phyloP scores from a whole-genome alignment of 2,329 filamentous ascomycete species.

The Stemphylium lycopersici region DNA sequence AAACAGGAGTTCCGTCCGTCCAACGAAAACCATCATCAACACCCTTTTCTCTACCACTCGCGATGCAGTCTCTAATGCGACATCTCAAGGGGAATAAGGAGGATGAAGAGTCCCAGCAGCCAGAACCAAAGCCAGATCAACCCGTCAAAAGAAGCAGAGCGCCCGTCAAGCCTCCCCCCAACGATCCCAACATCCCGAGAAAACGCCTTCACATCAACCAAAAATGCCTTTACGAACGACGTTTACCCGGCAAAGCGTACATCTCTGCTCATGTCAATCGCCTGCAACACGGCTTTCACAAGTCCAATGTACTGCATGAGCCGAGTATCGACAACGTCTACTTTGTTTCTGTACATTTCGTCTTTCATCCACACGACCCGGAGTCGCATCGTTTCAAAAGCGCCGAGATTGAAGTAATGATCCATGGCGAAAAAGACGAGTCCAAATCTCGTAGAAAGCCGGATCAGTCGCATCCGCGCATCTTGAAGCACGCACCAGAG shows the following conservation, averaged over 20 bases:
- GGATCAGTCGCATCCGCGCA: constrained; percentile 45
- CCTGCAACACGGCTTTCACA: constrained; percentile 57
- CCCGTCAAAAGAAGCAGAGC: constrained; percentile 15
- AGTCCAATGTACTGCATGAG: constrained; percentile 52
- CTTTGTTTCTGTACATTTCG: constrained; percentile 57
- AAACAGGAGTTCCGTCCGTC: too few species aligned
- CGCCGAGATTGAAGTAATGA: constrained; percentile 52
- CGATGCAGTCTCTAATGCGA: constrained; percentile 20
- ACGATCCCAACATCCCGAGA: constrained; percentile 34
- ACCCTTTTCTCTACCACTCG: neutral
- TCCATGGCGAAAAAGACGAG: constrained; percentile 34
- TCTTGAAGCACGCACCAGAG: constrained; percentile 59
- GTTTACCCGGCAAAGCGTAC: constrained; percentile 55
- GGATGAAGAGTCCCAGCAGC: constrained; percentile 3
- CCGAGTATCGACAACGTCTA: constrained; percentile 52
- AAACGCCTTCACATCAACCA: constrained; percentile 39
- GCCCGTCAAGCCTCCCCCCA: constrained; percentile 14
- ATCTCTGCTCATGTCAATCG: constrained; percentile 59
- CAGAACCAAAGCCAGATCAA: neutral
- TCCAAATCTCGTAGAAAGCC: constrained; percentile 11
- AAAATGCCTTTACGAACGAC: constrained; percentile 57
- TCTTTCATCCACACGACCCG: constrained; percentile 56
- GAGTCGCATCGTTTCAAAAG: constrained; percentile 55
- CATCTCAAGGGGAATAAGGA: constrained; percentile 7
- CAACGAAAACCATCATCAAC: neutral